Percentiles rank a stretch among this genome's conserved stretches.
Evolutionary conservation across 1,284 basidiomycete species (phyloP).

Genomic region (Ganoderma sinense): DNA sequence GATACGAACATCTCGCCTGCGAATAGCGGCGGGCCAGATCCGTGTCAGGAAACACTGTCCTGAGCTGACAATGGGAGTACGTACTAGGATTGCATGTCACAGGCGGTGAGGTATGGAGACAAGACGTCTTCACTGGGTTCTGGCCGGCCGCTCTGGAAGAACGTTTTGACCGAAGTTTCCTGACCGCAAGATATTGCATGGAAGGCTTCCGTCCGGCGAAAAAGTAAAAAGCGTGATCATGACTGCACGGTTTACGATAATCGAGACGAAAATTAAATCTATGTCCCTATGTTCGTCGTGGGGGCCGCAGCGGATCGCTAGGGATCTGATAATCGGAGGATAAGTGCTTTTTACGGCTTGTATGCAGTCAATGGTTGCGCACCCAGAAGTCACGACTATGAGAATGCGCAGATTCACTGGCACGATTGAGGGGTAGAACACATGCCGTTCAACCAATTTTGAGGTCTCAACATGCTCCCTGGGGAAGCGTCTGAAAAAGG

Average conservation of each 20-base stretch:
- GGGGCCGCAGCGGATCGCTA: not conserved
- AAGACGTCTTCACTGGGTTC: not conserved
- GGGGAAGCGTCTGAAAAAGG: not conserved
- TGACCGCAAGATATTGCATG: not conserved
- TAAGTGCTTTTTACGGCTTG: not conserved
- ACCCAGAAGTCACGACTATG: not conserved
- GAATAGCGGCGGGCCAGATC: not conserved
- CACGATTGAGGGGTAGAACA: too few species aligned
- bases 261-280: not conserved
- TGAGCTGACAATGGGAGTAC: not conserved
- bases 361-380: not conserved
- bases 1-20: not conserved
- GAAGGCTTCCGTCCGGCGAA: not conserved
- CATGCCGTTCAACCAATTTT: too few species aligned
- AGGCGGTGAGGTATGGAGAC: not conserved
- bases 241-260: too few species aligned
- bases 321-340: not conserved
- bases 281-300: not conserved
- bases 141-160: not conserved
- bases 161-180: not conserved
- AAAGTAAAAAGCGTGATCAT: too few species aligned
- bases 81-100: not conserved
- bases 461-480: too few species aligned
- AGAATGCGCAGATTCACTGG: too few species aligned
- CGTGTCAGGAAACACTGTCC: not conserved